These are phyloP conservation scores for Blumeriella jaapii DNA, from an alignment of 2,329 filamentous ascomycete species.

Conservation along the genomic window DNA sequence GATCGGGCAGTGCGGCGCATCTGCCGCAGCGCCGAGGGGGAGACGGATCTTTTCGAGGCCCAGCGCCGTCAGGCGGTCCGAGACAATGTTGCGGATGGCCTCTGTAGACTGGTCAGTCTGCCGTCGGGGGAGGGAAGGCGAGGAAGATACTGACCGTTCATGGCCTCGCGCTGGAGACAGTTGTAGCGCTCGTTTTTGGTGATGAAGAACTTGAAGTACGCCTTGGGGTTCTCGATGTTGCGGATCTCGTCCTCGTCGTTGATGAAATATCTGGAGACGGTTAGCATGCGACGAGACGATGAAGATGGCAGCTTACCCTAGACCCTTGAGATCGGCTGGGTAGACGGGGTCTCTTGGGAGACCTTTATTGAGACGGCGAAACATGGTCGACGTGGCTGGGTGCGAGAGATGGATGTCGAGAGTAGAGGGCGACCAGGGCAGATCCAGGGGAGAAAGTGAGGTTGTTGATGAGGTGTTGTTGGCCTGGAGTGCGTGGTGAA, in stretches of 20 bases:
- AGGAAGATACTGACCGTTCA: conserved; percentile 47
- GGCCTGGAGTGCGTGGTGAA: too few species aligned
- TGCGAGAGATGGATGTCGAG: not conserved
- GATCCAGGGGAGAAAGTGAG: not conserved
- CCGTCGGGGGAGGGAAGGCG: not conserved
- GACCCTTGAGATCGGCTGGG: conserved; percentile 49
- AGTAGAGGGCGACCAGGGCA: not conserved
- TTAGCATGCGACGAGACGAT: conserved; percentile 1
- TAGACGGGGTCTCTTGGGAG: conserved; percentile 63
- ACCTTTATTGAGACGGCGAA: conserved; percentile 54
- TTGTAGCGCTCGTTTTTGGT: conserved; percentile 69
- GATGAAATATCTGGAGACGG: conserved; percentile 56
- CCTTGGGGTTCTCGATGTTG: conserved; percentile 52
- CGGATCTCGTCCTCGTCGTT: conserved; percentile 66
- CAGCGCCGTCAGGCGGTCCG: conserved; percentile 46
- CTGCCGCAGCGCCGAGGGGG: conserved; percentile 39
- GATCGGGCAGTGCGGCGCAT: conserved; percentile 55
- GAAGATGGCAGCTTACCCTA: conserved; percentile 52
- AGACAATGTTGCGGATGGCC: conserved; percentile 49
- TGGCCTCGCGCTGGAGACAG: conserved; percentile 57
- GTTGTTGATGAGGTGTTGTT: not conserved
- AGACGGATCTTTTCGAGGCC: conserved; percentile 50
- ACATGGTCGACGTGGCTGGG: conserved; percentile 45
- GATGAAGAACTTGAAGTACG: conserved; percentile 64
- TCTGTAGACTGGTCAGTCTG: conserved; percentile 32